A percentile compares a stretch with the other conserved stretches of the same genome.
Evolutionary conservation across 257 asterid species (phyloP).

Genomic region (Capsicum pubescens): DNA sequence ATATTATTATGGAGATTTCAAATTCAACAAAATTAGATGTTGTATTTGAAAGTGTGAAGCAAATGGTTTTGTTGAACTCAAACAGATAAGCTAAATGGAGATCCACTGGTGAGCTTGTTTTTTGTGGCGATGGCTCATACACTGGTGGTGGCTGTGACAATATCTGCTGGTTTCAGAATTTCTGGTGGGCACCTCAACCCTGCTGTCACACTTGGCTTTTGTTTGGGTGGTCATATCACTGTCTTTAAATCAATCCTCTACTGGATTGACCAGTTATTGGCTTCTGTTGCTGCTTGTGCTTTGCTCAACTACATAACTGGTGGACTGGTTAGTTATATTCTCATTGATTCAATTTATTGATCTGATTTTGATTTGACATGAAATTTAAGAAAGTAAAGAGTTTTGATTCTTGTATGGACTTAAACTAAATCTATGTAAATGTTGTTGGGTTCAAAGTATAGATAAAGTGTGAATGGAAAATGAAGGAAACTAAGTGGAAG

Average conservation of each 20-base stretch:
- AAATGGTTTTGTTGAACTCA: not conserved
- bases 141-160: slow-evolving; percentile 80
- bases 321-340: slow-evolving; percentile 58
- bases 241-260: slow-evolving; percentile 73
- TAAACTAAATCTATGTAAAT: too few relatives aligned
- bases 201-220: slow-evolving; percentile 87
- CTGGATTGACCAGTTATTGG: slow-evolving; percentile 83
- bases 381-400: too few relatives aligned
- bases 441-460: too few relatives aligned
- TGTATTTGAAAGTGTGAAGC: too few relatives aligned
- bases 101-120: slow-evolving; percentile 73
- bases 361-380: too few relatives aligned
- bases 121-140: slow-evolving; percentile 96
- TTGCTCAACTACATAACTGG: slow-evolving; percentile 76
- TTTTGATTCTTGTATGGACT: too few relatives aligned
- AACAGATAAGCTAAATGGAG: slow-evolving; percentile 67
- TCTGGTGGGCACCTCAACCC: slow-evolving; percentile 97
- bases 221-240: slow-evolving; percentile 83
- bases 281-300: slow-evolving; percentile 94
- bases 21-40: too few relatives aligned
- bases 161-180: slow-evolving; percentile 83
- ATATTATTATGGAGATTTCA: too few relatives aligned
- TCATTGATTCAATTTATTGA: too few relatives aligned
- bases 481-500: too few relatives aligned
- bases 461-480: too few relatives aligned